phyloP scores from a whole-genome alignment of 2,329 filamentous ascomycete species.

The Elsinoe perseae region DNA sequence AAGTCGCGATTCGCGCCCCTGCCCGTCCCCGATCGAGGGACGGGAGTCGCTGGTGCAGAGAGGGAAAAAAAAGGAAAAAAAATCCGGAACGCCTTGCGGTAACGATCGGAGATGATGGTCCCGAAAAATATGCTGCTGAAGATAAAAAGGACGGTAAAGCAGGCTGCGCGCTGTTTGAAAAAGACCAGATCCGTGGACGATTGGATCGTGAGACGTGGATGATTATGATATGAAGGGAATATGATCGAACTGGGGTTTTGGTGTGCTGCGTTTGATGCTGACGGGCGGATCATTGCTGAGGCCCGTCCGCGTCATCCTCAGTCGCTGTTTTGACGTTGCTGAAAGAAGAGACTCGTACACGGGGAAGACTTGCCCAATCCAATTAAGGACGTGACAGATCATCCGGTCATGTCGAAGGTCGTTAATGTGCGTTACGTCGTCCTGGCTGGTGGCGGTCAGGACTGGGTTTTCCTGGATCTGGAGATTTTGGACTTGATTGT shows the following conservation, averaged over 20 bases:
- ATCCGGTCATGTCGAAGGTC: slow-evolving; percentile 4
- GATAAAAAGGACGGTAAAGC: not conserved
- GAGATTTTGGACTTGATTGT: not conserved
- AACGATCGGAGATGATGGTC: slow-evolving; percentile 10
- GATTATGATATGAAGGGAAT: slow-evolving; percentile 1
- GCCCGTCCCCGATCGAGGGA: not conserved
- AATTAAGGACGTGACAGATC: not conserved
- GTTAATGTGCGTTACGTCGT: not conserved
- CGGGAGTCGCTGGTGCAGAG: not conserved
- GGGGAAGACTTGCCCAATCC: not conserved
- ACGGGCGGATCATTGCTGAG: not conserved
- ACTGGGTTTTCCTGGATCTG: not conserved
- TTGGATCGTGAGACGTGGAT: slow-evolving; percentile 6
- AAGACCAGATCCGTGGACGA: slow-evolving; percentile 2
- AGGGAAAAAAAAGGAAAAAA: not conserved
- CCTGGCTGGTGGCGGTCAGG: not conserved
- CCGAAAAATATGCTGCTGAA: slow-evolving; percentile 2
- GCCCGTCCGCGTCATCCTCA: not conserved
- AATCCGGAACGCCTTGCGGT: slow-evolving; percentile 12
- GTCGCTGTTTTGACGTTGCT: slow-evolving; percentile 11
- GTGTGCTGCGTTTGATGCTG: not conserved
- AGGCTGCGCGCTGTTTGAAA: slow-evolving; percentile 1
- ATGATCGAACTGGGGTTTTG: not conserved
- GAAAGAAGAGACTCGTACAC: slow-evolving; percentile 1
- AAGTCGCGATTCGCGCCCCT: not conserved